phyloP scores from a whole-genome alignment of 345 rosid species.

The Anastatica hierochuntica region DNA sequence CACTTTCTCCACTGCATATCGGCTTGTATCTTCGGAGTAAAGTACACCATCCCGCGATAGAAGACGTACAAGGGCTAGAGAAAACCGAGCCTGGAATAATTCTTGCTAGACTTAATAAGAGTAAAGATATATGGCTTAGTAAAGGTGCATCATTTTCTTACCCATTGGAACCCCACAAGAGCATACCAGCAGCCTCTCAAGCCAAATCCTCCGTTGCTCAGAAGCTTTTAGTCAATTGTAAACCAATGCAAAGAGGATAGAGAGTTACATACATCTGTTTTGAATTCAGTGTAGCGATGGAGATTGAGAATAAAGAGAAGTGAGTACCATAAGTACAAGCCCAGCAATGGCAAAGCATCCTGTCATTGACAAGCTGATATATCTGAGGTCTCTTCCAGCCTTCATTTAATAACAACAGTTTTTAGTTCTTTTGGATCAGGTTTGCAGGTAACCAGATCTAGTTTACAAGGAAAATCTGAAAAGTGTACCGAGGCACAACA shows the following conservation, averaged over 20 bases:
- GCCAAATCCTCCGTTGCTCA: conserved; percentile 50
- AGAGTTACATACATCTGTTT: not conserved
- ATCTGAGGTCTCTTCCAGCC: conserved; percentile 84
- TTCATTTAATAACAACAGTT: conserved; percentile 22
- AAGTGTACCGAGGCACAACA: not conserved
- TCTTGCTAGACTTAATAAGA: conserved; percentile 8
- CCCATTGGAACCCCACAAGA: conserved; percentile 74
- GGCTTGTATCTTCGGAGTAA: conserved; percentile 38
- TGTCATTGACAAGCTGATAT: conserved; percentile 52
- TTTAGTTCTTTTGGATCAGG: not conserved
- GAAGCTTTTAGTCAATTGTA: conserved; percentile 31
- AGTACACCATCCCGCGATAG: conserved; percentile 45
- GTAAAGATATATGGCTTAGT: not conserved
- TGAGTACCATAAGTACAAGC: conserved; percentile 46
- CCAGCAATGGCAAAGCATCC: conserved; percentile 57
- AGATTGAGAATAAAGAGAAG: not conserved
- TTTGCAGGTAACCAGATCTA: not conserved
- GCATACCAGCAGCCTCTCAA: conserved; percentile 63
- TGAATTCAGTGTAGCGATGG: not conserved
- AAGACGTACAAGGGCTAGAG: conserved; percentile 45
- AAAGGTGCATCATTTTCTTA: conserved; percentile 27
- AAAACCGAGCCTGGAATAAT: conserved; percentile 52
- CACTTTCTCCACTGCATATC: conserved; percentile 28
- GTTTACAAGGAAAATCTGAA: not conserved
- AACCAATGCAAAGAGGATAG: not conserved